Evolutionary conservation across 352 stramenopile genomes (phyloP).

Genomic region (Phytophthora litchii): DNA sequence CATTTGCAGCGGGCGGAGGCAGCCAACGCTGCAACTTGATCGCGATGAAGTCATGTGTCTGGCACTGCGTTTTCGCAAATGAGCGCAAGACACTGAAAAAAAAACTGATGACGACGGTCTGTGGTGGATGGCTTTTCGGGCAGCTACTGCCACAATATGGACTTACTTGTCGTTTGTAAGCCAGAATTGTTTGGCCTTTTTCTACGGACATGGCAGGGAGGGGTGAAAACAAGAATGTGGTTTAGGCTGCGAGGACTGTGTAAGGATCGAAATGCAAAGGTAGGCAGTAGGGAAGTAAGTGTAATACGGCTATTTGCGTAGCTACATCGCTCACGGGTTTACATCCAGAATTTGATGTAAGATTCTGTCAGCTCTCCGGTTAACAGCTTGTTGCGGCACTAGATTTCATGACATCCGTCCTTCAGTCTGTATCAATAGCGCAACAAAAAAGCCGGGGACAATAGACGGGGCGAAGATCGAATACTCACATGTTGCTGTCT

Average conservation of each 20-base stretch:
- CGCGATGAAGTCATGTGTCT: conserved; percentile 32
- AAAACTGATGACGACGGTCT: not conserved
- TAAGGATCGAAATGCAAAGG: too few relatives aligned
- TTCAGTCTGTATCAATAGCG: not conserved
- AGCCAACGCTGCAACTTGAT: conserved; percentile 1
- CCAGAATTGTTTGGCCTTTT: not conserved
- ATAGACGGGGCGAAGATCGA: conserved; percentile 5
- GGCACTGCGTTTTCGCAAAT: conserved; percentile 18
- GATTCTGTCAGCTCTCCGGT: too few relatives aligned
- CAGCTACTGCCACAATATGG: not conserved
- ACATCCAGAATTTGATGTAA: too few relatives aligned
- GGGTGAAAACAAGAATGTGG: too few relatives aligned
- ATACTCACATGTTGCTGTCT: not conserved
- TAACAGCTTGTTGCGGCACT: too few relatives aligned
- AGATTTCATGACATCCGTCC: too few relatives aligned
- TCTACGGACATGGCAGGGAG: too few relatives aligned
- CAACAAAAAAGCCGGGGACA: conserved; percentile 2
- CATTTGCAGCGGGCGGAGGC: conserved; percentile 23
- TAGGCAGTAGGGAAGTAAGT: too few relatives aligned
- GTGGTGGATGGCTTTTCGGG: not conserved
- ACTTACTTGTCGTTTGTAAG: not conserved
- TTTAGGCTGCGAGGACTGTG: too few relatives aligned
- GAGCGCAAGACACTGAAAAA: conserved; percentile 9
- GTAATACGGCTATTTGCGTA: too few relatives aligned
- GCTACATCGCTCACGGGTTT: too few relatives aligned